These are phyloP conservation scores for Phytophthora constricta DNA, from an alignment of 352 stramenopile genomes.

Conservation along the genomic window DNA sequence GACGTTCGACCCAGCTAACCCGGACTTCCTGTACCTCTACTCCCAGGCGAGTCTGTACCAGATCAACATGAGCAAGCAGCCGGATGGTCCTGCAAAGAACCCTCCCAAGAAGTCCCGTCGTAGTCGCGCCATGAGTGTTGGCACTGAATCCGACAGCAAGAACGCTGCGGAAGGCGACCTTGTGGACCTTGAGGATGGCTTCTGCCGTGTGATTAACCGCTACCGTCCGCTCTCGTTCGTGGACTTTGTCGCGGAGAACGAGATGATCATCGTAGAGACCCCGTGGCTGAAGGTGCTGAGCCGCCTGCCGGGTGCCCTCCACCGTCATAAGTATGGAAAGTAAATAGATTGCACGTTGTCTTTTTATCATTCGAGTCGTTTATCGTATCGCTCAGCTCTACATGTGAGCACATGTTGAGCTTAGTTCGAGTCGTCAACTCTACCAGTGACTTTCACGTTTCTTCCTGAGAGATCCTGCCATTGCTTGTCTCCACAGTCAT, in stretches of 20 bases:
- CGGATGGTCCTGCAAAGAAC: slow-evolving; percentile 28
- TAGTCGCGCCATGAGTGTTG: slow-evolving; percentile 56
- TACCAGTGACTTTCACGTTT: slow-evolving; percentile 57
- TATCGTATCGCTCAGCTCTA: not conserved
- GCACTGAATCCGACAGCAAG: slow-evolving; percentile 66
- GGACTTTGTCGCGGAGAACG: slow-evolving; percentile 76
- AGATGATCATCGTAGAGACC: slow-evolving; percentile 85
- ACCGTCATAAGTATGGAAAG: slow-evolving; percentile 90
- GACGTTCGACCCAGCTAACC: slow-evolving; percentile 77
- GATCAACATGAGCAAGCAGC: slow-evolving; percentile 75
- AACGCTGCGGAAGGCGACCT: slow-evolving; percentile 65
- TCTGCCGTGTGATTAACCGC: slow-evolving; percentile 81
- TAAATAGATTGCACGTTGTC: slow-evolving; percentile 55
- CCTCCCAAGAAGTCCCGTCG: slow-evolving; percentile 55
- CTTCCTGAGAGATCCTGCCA: slow-evolving; percentile 67
- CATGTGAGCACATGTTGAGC: not conserved
- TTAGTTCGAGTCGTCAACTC: slow-evolving; percentile 23
- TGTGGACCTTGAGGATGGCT: slow-evolving; percentile 65
- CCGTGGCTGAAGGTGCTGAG: slow-evolving; percentile 89
- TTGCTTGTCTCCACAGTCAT: slow-evolving; percentile 86
- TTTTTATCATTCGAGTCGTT: slow-evolving; percentile 19
- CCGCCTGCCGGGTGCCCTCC: slow-evolving; percentile 75
- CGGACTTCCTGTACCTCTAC: slow-evolving; percentile 82
- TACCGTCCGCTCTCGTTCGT: slow-evolving; percentile 88
- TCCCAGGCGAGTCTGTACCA: slow-evolving; percentile 84